These are phyloP conservation scores for Trametes cubensis DNA, from an alignment of 768 basidiomycete species.

Conservation along the genomic window DNA sequence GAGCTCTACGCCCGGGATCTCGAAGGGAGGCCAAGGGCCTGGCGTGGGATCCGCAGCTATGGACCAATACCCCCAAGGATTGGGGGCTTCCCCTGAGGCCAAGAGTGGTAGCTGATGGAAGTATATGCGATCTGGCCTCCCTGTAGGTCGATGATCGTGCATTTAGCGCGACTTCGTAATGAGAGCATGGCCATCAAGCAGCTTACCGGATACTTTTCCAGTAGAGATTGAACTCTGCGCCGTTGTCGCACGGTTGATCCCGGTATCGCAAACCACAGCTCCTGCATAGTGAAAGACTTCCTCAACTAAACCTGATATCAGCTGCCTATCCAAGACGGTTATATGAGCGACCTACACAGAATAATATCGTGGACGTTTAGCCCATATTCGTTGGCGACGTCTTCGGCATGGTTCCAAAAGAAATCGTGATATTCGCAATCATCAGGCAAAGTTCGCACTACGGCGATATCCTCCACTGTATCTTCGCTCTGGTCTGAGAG, in stretches of 20 bases:
- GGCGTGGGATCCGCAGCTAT: conserved; percentile 4
- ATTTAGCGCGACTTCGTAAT: too few species aligned
- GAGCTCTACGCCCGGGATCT: conserved; percentile 5
- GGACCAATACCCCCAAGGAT: conserved; percentile 21
- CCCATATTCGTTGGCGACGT: not conserved
- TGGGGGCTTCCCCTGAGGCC: conserved; percentile 2
- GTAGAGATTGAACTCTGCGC: too few species aligned
- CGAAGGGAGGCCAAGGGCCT: conserved; percentile 12
- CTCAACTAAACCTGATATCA: not conserved
- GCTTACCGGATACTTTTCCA: too few species aligned
- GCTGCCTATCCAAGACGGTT: too few species aligned
- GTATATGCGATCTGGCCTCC: not conserved
- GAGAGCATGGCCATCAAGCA: too few species aligned
- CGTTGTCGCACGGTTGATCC: too few species aligned
- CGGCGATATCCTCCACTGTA: conserved; percentile 10
- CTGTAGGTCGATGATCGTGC: too few species aligned
- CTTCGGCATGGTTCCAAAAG: conserved; percentile 18
- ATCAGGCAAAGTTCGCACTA: conserved; percentile 15
- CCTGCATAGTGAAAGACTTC: conserved; percentile 16
- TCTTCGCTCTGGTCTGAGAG: not conserved
- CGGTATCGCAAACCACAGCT: not conserved
- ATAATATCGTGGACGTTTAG: conserved; percentile 5
- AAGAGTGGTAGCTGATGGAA: conserved; percentile 20
- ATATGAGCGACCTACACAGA: not conserved
- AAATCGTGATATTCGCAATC: conserved; percentile 20